These are phyloP conservation scores for Gynostemma pentaphyllum DNA, from an alignment of 306 rosid genomes.

Conservation along the genomic window DNA sequence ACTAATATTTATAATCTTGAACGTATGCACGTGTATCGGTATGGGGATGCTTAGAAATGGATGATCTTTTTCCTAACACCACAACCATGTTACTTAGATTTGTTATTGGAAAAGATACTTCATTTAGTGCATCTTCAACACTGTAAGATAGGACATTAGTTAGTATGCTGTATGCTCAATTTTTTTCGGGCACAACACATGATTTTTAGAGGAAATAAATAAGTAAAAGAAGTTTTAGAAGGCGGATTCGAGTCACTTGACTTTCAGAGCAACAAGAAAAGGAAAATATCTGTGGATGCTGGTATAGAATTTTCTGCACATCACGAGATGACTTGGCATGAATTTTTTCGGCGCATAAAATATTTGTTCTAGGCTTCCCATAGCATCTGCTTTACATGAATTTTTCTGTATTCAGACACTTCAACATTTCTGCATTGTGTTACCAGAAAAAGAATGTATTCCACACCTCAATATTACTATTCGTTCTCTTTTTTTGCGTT, in stretches of 20 bases:
- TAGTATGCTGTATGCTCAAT: background rate
- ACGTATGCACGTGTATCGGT: too few species aligned
- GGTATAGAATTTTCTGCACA: background rate
- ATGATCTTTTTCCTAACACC: background rate
- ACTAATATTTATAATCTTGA: too few species aligned
- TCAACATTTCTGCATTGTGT: background rate
- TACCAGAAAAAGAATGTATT: background rate
- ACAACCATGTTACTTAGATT: background rate
- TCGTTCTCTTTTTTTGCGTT: background rate
- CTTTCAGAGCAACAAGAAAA: background rate
- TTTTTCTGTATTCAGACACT: too few species aligned
- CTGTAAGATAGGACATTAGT: background rate
- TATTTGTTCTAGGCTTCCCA: too few species aligned
- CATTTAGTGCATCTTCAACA: background rate
- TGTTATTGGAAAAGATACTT: background rate
- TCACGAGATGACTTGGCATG: background rate
- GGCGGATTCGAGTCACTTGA: background rate
- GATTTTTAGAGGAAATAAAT: background rate
- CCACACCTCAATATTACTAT: background rate
- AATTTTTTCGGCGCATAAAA: background rate
- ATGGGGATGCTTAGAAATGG: background rate
- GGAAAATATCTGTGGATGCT: background rate
- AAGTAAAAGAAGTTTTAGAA: background rate
- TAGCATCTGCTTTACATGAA: too few species aligned
- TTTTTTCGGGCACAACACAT: background rate